Conservation (phyloP, 805 yeast genomes). For the Tetrapisispora nanseiensis region DNA sequence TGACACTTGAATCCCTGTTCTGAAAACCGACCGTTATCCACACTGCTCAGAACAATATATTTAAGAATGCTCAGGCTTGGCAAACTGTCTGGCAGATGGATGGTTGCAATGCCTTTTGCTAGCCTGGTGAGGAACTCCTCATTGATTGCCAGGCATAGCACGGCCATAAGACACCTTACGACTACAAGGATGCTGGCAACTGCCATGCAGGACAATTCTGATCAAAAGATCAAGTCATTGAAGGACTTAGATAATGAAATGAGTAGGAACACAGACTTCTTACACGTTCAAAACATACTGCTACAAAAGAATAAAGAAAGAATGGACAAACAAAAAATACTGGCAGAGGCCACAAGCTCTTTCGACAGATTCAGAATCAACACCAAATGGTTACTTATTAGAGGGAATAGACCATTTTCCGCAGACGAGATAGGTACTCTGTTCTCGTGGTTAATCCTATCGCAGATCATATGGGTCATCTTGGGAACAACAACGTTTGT, state of each 20-base stretch:
- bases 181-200: too few relatives aligned
- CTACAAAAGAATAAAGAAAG: constrained; percentile 6
- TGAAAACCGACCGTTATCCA: too few relatives aligned
- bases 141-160: too few relatives aligned
- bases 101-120: neutral
- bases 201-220: too few relatives aligned
- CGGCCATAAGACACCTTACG: too few relatives aligned
- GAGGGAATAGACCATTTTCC: constrained; percentile 75
- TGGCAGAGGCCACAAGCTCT: constrained; percentile 4
- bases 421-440: constrained; percentile 81
- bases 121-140: neutral
- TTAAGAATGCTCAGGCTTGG: neutral
- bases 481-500: constrained; percentile 88
- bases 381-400: constrained; percentile 68
- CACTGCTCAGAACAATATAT: too few relatives aligned
- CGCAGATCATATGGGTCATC: constrained; percentile 68
- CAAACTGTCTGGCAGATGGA: neutral
- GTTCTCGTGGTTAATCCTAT: constrained; percentile 82
- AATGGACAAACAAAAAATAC: constrained; percentile 2
- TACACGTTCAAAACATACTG: constrained; percentile 6
- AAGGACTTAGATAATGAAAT: constrained; percentile 7
- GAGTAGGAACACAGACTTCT: constrained; percentile 16
- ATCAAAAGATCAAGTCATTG: neutral
- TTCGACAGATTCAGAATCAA: constrained; percentile 37
- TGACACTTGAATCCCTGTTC: too few relatives aligned